phyloP scores from a whole-genome alignment of 768 basidiomycete species.

The Leccinum barrowsii region DNA sequence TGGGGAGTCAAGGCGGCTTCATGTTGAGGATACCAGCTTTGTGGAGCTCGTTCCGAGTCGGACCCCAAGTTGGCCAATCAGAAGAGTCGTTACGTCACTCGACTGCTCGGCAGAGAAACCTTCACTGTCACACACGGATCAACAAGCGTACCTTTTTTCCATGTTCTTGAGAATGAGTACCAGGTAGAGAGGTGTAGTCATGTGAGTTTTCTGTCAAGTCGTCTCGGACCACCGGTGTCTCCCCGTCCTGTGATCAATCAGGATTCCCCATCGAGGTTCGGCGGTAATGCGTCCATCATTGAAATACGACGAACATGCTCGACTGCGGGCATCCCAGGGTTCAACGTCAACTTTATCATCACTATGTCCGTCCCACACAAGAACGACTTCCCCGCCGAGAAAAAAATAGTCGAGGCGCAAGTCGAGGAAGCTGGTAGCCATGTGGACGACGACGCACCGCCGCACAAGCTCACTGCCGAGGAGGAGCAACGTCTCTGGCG shows the following conservation, averaged over 20 bases:
- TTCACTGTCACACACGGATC: not conserved
- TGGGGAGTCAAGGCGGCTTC: not conserved
- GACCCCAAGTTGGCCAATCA: not conserved
- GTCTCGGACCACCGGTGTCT: not conserved
- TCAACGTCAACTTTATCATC: not conserved
- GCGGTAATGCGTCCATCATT: not conserved
- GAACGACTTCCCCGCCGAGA: not conserved
- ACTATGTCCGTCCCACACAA: not conserved
- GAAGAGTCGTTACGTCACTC: not conserved
- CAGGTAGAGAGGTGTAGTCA: not conserved
- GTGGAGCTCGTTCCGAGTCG: not conserved
- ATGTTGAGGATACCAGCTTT: no score
- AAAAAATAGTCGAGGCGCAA: not conserved
- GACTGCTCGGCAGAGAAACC: not conserved
- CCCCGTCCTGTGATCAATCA: not conserved
- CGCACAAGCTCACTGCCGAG: constrained; percentile 20
- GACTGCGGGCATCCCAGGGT: not conserved
- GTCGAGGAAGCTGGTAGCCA: not conserved
- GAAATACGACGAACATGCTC: not conserved
- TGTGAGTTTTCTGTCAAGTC: not conserved
- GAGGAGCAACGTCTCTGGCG: constrained; percentile 53
- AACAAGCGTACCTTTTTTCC: not conserved
- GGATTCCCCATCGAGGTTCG: not conserved
- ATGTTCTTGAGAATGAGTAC: not conserved
- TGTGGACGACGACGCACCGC: not conserved